Evolutionary conservation across 495 filamentous ascomycete species (phyloP), one percentile per base, ranked within the genome.

Genomic region (Penicillium verhagenii): DNA sequence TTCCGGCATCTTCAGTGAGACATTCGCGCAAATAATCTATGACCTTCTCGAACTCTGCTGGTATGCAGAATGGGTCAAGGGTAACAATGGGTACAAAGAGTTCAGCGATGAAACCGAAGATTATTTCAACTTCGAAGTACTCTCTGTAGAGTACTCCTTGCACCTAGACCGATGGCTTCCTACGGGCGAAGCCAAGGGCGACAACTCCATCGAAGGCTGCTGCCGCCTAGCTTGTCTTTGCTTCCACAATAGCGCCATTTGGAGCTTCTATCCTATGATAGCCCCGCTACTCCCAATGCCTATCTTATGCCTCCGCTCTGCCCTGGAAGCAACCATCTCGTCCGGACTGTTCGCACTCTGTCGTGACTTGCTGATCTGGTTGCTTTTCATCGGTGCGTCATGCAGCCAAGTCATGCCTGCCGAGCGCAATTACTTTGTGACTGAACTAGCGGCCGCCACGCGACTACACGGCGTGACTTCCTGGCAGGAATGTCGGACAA

Each of bases 161-260:
- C 69, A 74, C 52, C 52, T 47, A 42, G 75, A 77, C 52, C 73
- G 75, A 10, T 88, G 85, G 59, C 85, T 81, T 0, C 70, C 83
- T 28, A 84, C 82, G 47, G 84, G 84, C 38, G 82, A 81, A 14
- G 75, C 83, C 9, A 82, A 79, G 48, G 83, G 82, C 9, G 75
- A 78, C 53, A 67, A 70, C 54, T 68, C 69, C 7, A 75, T 77
- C 58, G 73, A 77, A 50, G 75, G 75, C 46, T 72, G 71, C 54
- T 63, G 65, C 23, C 75, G 75, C 18, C 68, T 76, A 8, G 74
- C 73, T 18, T 71, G 70, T 40, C 66, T 78, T 2, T 54, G 76
- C 6, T 78, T 73, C 66, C 75, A 78, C 64, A 78, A 77, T 59
- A 74, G 62, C 31, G 66, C 65, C 29, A 75, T 77, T 54, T 78